Percentiles rank a stretch among this genome's conserved stretches.
Conservation (phyloP, 2,329 filamentous ascomycete genomes). For the Purpureocillium takamizusanense region DNA sequence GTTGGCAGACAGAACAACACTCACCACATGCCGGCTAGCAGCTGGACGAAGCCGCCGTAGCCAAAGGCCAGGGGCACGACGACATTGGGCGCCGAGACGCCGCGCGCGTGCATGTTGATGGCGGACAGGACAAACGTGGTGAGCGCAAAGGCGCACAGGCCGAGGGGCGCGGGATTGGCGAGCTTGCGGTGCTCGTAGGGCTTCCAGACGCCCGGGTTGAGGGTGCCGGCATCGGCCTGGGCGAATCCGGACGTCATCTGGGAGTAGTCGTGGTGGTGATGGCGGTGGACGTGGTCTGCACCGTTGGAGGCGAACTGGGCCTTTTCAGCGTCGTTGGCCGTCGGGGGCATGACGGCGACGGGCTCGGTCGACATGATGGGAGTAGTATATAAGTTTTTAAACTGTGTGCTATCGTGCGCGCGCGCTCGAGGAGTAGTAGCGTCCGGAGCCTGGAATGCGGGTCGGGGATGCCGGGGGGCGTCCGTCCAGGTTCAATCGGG, state of each 20-base stretch:
- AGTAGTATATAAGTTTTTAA: too few relatives aligned
- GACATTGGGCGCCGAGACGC: constrained; percentile 53
- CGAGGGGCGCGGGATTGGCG: constrained; percentile 71
- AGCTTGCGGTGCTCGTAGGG: constrained; percentile 60
- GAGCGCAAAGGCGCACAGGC: constrained; percentile 69
- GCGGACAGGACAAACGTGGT: constrained; percentile 73
- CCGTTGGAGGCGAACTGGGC: neutral
- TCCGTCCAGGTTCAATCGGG: too few relatives aligned
- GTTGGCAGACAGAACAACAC: constrained; percentile 17
- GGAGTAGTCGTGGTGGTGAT: constrained; percentile 17
- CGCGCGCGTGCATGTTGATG: constrained; percentile 60
- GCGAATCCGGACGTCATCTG: constrained; percentile 14
- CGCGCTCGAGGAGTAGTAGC: too few relatives aligned
- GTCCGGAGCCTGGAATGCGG: too few relatives aligned
- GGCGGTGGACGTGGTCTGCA: constrained; percentile 7
- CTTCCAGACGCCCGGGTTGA: constrained; percentile 62
- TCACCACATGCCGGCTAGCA: constrained; percentile 81
- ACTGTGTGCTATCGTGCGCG: too few relatives aligned
- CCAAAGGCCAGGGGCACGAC: constrained; percentile 61
- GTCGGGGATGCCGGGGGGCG: too few relatives aligned
- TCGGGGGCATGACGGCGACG: too few relatives aligned
- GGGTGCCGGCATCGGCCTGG: constrained; percentile 59
- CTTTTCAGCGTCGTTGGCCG: too few relatives aligned
- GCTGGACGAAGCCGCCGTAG: constrained; percentile 70
- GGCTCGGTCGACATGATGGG: constrained; percentile 1